These are phyloP conservation scores for Trametes sp. DNA, from an alignment of 1,284 basidiomycete species.

Conservation along the genomic window DNA sequence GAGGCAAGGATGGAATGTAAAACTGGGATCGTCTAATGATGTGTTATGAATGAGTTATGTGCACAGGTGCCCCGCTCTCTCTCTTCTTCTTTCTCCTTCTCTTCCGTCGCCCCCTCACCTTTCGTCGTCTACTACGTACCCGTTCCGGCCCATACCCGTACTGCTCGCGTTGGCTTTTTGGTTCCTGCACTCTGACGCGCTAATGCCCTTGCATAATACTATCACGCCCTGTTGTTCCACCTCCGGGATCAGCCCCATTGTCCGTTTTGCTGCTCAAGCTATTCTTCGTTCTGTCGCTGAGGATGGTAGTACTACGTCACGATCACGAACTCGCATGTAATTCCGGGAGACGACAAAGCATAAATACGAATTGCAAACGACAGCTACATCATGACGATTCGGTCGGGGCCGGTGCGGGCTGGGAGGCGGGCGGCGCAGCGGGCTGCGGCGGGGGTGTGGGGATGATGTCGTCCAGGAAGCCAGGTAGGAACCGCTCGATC, in stretches of 20 bases:
- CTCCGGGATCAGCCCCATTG: slow-evolving; percentile 7
- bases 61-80: slow-evolving; percentile 12
- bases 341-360: slow-evolving; percentile 13
- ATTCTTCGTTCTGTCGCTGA: neutral
- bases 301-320: neutral
- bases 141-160: slow-evolving; percentile 25
- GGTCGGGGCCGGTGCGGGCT: neutral
- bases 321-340: slow-evolving; percentile 18
- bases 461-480: slow-evolving; percentile 82
- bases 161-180: slow-evolving; percentile 20
- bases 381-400: slow-evolving; percentile 10
- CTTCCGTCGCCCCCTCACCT: neutral
- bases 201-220: slow-evolving; percentile 31
- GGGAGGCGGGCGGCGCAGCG: slow-evolving; percentile 12
- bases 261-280: slow-evolving; percentile 1
- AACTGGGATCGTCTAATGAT: slow-evolving; percentile 25
- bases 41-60: slow-evolving; percentile 37
- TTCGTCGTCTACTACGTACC: slow-evolving; percentile 10
- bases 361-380: slow-evolving; percentile 26
- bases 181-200: slow-evolving; percentile 20
- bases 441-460: slow-evolving; percentile 47
- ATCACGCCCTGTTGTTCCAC: slow-evolving; percentile 20
- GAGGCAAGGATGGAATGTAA: slow-evolving; percentile 29
- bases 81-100: slow-evolving; percentile 9
- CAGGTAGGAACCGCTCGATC: slow-evolving; percentile 89